These are phyloP conservation scores for Tolypocladium capitatum DNA, from an alignment of 2,329 filamentous ascomycete genomes.

Conservation along the genomic window DNA sequence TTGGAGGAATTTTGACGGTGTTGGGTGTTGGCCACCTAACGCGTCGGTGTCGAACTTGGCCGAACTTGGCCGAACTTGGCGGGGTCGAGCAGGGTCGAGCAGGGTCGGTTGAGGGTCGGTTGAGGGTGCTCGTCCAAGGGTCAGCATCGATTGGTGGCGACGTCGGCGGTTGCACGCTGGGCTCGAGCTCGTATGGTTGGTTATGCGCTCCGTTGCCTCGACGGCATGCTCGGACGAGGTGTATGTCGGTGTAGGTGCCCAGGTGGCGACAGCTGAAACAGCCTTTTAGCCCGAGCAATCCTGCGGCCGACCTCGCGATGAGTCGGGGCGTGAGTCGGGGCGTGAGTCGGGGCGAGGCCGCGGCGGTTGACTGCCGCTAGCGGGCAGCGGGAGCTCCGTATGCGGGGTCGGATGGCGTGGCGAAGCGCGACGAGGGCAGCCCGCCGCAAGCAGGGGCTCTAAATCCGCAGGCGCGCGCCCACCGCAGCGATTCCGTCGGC, in stretches of 20 bases:
- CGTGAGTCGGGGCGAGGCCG: not conserved
- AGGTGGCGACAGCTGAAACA: not conserved
- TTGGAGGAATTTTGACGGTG: conserved; percentile 12
- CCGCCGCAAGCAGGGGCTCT: too few relatives aligned
- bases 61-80: too few relatives aligned
- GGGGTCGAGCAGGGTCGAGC: not conserved
- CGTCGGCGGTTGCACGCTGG: not conserved
- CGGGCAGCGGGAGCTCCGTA: too few relatives aligned
- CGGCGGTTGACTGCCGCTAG: not conserved
- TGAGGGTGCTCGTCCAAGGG: not conserved
- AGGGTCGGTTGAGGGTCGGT: not conserved
- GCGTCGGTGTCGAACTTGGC: conserved; percentile 5
- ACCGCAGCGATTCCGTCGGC: too few relatives aligned
- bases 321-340: too few relatives aligned
- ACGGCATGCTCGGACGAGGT: not conserved
- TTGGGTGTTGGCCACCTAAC: conserved; percentile 19
- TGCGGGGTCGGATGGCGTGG: too few relatives aligned
- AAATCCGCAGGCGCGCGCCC: too few relatives aligned
- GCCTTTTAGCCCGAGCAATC: not conserved
- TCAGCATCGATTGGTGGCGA: not conserved
- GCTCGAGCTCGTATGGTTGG: not conserved
- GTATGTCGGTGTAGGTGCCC: not conserved
- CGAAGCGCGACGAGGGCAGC: too few relatives aligned
- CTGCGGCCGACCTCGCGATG: too few relatives aligned
- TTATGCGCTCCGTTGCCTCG: not conserved